phyloP scores from a whole-genome alignment of 108 stramenopile genomes.

The Conticribra guillardii region DNA sequence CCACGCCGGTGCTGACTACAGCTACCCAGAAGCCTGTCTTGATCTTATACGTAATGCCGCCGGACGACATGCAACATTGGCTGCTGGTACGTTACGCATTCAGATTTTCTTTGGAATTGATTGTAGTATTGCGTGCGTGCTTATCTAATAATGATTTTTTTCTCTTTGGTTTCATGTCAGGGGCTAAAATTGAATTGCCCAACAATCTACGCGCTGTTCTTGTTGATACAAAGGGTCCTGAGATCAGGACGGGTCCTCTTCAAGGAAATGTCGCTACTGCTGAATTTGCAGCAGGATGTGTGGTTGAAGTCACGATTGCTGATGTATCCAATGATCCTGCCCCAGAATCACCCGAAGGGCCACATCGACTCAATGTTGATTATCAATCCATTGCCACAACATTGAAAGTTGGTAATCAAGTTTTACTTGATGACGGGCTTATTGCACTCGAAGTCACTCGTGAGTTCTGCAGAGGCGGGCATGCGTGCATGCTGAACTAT shows the following conservation, averaged over 20 bases:
- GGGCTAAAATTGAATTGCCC: constrained; percentile 42
- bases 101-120: no score
- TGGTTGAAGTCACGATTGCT: constrained; percentile 59
- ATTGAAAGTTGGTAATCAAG: constrained; percentile 54
- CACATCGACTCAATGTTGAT: constrained; percentile 70
- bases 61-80: constrained; percentile 53
- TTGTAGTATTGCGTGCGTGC: no score
- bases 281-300: constrained; percentile 55
- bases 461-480: no score
- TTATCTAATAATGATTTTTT: no score
- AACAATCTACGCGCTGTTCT: constrained; percentile 74
- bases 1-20: constrained; percentile 63
- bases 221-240: constrained; percentile 92
- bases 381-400: constrained; percentile 78
- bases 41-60: constrained; percentile 50
- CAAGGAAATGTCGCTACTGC: constrained; percentile 65
- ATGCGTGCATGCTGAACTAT: no score
- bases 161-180: no score
- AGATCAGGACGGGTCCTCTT: constrained; percentile 87
- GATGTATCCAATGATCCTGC: constrained; percentile 52
- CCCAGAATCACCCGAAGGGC: constrained; percentile 53
- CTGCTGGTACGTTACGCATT: no score
- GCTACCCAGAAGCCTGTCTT: constrained; percentile 58
- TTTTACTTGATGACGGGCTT: constrained; percentile 88
- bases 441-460: constrained; percentile 72